Base-by-base conservation (phyloP, 2,329 filamentous ascomycete genomes). In the Helminthosporium solani region DNA sequence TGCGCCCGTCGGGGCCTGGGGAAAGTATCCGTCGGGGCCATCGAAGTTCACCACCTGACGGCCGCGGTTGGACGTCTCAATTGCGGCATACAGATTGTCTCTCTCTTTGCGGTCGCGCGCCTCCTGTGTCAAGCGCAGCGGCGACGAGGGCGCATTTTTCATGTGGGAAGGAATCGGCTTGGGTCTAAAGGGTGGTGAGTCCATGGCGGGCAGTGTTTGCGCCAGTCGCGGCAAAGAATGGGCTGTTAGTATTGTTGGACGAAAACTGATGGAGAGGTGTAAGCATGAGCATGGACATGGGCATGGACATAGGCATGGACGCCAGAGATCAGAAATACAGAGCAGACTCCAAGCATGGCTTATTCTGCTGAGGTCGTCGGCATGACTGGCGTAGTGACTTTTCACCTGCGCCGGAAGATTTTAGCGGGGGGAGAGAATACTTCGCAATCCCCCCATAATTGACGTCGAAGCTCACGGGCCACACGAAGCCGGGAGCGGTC, bases 1-100 rank as follows among this genome's bases (percentile, higher is more conserved):
- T 19, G 51, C 52, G 36, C 43, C 53, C 1, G 56, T 40, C 4
- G 60, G 47, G 33, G 53, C 45, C 27, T 60, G 59, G 15, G 64
- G 49, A 52, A 64, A 64, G 52, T 64, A 63, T 44, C 57, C 58
- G 45, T 59, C 58, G 16, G 66, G 62, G 7, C 52, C 61, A 46
- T 74, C 71, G 35, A 77, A 70, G 53, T 76, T 71, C 35, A 79
- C 61, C 1, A 73, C 68, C 42, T 74, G 70, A 52, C 72, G 73
- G 20, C 72, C 70, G 18, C 70, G 73, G 64, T 81, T 82, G 12
- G 81, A 83, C 6, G 76, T 76, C 54, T 78, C 71, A 49, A 85
- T 85, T 19, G 82, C 79, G 15, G 79, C 75, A 56, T 77, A 79
- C 43, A 84, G 73, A 45, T 70, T 78, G 42, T 84, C 80, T 25